phyloP scores from a whole-genome alignment of 768 basidiomycete genomes.

The Suillus placidus region DNA sequence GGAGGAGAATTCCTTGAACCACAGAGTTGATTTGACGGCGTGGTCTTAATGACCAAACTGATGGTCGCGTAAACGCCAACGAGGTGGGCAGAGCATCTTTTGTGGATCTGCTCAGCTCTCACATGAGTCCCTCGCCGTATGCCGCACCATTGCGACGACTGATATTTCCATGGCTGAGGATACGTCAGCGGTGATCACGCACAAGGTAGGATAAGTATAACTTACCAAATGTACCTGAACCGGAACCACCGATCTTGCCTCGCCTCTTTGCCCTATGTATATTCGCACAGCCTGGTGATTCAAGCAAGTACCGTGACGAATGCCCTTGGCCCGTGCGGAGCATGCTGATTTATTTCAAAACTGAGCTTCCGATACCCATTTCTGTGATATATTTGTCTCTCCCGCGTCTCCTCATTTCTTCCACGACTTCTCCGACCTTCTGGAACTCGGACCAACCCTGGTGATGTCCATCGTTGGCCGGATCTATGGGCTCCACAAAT shows the following conservation, averaged over 20 bases:
- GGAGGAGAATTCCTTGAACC: not conserved
- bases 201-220: not conserved
- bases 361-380: slow-evolving; percentile 63
- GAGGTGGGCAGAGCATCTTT: not conserved
- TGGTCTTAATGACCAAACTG: not conserved
- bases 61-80: not conserved
- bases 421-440: slow-evolving; percentile 70
- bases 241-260: not conserved
- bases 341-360: not conserved
- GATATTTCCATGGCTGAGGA: too few relatives aligned
- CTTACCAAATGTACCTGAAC: not conserved
- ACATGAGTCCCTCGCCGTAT: too few relatives aligned
- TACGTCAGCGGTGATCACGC: too few relatives aligned
- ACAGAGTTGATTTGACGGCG: not conserved
- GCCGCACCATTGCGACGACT: too few relatives aligned
- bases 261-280: not conserved
- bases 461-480: not conserved
- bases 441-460: slow-evolving; percentile 62
- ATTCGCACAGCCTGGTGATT: not conserved
- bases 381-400: slow-evolving; percentile 58
- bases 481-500: slow-evolving; percentile 53
- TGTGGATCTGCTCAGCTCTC: not conserved
- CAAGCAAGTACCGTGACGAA: not conserved
- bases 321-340: not conserved
- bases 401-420: slow-evolving; percentile 63